Evolutionary conservation across 768 basidiomycete species (phyloP), one percentile per base, ranked within the genome.

Genomic region (Lentinus tigrinus): DNA sequence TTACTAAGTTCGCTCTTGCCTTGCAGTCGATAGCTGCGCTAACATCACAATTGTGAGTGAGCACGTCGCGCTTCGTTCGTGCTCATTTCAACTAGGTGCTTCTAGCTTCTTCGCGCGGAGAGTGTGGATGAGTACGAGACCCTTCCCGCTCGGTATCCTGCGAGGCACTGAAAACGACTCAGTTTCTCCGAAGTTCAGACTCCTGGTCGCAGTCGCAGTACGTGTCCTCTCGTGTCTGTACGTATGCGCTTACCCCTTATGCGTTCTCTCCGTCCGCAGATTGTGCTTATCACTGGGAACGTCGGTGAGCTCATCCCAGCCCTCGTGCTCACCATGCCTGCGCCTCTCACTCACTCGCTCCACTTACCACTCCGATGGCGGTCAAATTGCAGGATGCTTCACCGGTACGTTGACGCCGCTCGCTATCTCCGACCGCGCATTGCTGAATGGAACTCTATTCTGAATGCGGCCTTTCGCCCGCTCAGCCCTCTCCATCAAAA

Each of bases 101-200:
- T 37, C 37, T 19, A 56, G 54, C 37, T 56, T 56, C 47, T 56
- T 56, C 46, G 54, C 47, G 4, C 46, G 54, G 28, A 19, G 54
- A 37, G 54, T 48, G 3, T 56, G 46, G 44, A 19, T 56, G 3
- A 47, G 54, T 56, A 39, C 23, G 46, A 28, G 16, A 38, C 17
- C 9, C 14, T 10, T 24, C n/a, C 36, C n/a, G 27, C 19, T 5
- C n/a, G 24, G 16, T 11, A 8, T 14, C 4, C 28, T 34, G 24
- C 2, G n/a, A 16, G 21, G 21, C 27, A n/a, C 37, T 48, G 13
- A 38, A 4, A 3, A 17, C n/a, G 11, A n/a, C 19, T 3, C 26
- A 47, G 46, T 38, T 24, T 23, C 38, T 3, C 51, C 51, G 16
- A 52, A 42, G 39, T 52, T 47, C 24, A 17, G 36, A 5, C 10